Conservation (phyloP, 73 alveolate species). For the Stentor coeruleus region DNA sequence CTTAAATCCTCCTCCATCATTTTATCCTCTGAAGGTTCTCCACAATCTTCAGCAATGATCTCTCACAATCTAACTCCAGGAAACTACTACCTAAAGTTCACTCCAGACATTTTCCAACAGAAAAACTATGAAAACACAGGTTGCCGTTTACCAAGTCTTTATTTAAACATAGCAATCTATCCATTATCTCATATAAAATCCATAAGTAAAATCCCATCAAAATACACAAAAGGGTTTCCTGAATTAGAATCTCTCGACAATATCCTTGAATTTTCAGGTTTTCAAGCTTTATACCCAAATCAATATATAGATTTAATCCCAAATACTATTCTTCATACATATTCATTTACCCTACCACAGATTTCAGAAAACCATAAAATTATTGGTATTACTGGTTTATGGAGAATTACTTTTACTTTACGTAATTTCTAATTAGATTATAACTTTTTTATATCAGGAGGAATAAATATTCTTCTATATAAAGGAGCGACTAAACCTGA, state of each 20-base stretch:
- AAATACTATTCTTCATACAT: background rate
- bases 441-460: conserved; percentile 1
- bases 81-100: background rate
- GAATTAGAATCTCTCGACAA: background rate
- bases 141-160: background rate
- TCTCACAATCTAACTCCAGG: background rate
- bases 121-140: background rate
- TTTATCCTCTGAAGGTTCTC: background rate
- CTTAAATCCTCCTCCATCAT: background rate
- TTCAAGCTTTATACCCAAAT: background rate
- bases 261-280: background rate
- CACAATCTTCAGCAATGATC: background rate
- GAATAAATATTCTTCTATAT: background rate
- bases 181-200: no score
- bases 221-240: background rate
- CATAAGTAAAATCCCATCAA: background rate
- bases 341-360: background rate
- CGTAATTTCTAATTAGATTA: background rate
- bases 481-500: background rate
- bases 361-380: background rate
- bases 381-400: background rate
- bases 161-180: background rate
- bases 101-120: background rate
- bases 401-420: background rate
- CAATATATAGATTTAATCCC: background rate